Evolutionary conservation across 1,284 basidiomycete species (phyloP), one percentile per base, ranked within the genome.

Genomic region (Hypsizygus ulmarius): DNA sequence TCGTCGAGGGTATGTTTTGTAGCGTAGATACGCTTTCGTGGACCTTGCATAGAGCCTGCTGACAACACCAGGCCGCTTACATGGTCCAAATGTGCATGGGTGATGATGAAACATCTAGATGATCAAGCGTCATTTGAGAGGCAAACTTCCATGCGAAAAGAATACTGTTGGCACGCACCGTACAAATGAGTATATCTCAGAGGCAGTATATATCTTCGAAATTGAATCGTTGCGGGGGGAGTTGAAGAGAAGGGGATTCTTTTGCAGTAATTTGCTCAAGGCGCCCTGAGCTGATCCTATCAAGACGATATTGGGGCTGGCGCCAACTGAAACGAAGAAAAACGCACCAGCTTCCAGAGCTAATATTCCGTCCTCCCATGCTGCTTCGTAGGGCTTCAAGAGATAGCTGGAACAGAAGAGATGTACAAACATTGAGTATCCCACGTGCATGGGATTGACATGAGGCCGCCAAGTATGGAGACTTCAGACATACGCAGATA

Each of bases 41-140:
- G 61, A 11, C 84, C 84, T n/a, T 67, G 63, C 12, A 86, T 61
- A 5, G 85, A 81, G 38, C 90, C 90, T 14, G 88, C 88, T 3
- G 84, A 81, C 40, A 93, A 67, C 30, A 92, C 77, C 18, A 93
- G 73, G 44, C 87, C 82, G 54, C 73, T 79, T 51, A 91, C 77
- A 63, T 93, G 91, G 67, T 93, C 90, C 18, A 93, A 67, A 63
- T 93, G 90, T 2, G 86, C 82, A 65, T 93, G 90, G 3, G 85
- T 85, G 56, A 93, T 72, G 47, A 93, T 74, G 58, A 83, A 92
- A 51, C 78, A 82, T 51, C 87, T 86, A 59, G 9, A 11, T 19
- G n/a, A 18, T 28, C 28, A 42, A 19, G 35, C n/a, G 40, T 42
- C 25, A 34, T 40, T 15, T 45, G 21, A 34, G 15, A 14, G 21